Evolutionary conservation across 257 asterid species (phyloP).

Genomic region (Asclepias syriaca): DNA sequence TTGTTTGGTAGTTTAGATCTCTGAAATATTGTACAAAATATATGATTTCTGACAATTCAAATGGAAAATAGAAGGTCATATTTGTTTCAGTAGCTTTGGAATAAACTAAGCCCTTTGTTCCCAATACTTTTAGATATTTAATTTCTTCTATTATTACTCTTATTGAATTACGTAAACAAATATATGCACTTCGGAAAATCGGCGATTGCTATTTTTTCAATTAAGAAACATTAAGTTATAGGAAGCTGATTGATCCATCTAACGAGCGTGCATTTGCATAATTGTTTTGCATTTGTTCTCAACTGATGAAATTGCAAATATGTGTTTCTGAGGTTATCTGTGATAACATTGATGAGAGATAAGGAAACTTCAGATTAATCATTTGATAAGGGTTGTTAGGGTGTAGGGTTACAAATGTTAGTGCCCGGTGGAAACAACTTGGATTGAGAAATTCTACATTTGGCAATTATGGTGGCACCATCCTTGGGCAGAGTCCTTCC

Average conservation of each 20-base stretch:
- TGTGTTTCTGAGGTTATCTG: neutral
- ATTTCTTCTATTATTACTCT: constrained; percentile 1
- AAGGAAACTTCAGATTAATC: neutral
- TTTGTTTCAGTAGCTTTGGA: neutral
- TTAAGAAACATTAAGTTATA: neutral
- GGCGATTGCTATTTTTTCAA: neutral
- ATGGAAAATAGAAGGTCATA: neutral
- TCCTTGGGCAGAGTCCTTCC: neutral
- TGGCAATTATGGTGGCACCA: neutral
- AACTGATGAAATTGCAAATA: neutral
- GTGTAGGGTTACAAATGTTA: neutral
- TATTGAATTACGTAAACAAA: neutral
- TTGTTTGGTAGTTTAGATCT: neutral
- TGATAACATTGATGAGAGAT: neutral
- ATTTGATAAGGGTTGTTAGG: neutral
- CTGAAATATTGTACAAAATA: neutral
- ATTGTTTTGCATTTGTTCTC: neutral
- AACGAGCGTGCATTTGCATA: neutral
- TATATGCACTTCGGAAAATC: neutral
- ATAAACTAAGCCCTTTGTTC: neutral
- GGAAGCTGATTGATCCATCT: neutral
- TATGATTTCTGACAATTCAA: neutral
- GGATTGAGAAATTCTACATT: neutral
- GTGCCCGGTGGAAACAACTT: neutral
- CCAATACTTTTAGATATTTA: neutral